These are phyloP conservation scores for Trichosporon sp. DNA, from an alignment of 1,284 basidiomycete species.

Conservation along the genomic window DNA sequence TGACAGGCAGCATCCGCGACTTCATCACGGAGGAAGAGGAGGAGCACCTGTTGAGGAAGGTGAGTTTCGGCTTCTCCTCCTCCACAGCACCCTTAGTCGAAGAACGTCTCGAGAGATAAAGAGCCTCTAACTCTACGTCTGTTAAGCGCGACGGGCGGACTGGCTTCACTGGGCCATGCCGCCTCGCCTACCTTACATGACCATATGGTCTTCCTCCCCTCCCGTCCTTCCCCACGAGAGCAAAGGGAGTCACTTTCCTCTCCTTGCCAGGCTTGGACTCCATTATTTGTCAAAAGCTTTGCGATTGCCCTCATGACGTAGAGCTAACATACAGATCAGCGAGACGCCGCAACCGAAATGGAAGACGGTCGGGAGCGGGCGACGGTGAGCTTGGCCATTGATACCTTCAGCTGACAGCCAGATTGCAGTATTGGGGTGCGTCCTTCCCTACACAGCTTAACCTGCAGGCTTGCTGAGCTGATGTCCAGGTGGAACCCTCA, in stretches of 20 bases:
- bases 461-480: background rate
- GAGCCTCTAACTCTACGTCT: no score
- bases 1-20: conserved; percentile 67
- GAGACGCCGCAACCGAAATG: conserved; percentile 79
- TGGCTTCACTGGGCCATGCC: no score
- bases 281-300: no score
- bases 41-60: conserved; percentile 72
- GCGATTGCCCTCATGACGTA: no score
- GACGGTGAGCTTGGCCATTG: conserved; percentile 62
- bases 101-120: no score
- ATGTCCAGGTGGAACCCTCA: conserved; percentile 50
- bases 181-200: no score
- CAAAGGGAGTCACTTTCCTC: no score
- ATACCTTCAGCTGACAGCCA: conserved; percentile 43
- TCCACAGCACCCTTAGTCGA: background rate
- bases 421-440: conserved; percentile 76
- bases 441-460: background rate
- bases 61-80: conserved; percentile 42
- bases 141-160: no score
- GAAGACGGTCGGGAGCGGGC: conserved; percentile 73
- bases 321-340: conserved; percentile 62
- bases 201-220: no score
- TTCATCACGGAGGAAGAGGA: conserved; percentile 82
- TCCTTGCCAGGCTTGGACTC: no score
- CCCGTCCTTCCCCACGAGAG: no score